Base-by-base conservation (phyloP, 768 basidiomycete genomes). In the Kwoniella newhampshirensis region DNA sequence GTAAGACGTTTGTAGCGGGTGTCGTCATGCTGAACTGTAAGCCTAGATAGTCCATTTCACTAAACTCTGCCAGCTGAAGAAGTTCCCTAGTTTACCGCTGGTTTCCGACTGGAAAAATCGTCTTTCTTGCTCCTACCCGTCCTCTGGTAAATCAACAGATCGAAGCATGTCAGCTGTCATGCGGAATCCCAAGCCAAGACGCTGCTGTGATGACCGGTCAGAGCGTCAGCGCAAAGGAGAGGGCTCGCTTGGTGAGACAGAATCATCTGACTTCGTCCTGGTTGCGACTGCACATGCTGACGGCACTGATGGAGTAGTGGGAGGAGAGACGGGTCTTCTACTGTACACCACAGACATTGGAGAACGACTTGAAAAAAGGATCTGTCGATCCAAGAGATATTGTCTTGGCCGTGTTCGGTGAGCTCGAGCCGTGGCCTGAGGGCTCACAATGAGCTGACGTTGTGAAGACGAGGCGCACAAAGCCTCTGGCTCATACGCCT, bases 1-100 rank as follows among this genome's bases (percentile, higher is more conserved):
- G 96, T 15, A 99, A 99, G 78, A 99, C 96, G 0, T 98, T 99
- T 68, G 88, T 99, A 58, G 96, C 96, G 3, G 92, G 94, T 0
- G 91, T 90, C 2, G 83, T 99, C 20, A 97, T 99, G 94, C 78
- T 93, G 26, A 94, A 93, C 70, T 94, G 91, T 91, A 67, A 67
- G 82, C 70, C 37, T n/a, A n/a, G n/a, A n/a, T n/a, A n/a, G n/a
- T 17, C 26, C 6, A 27, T 17, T 40, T 26, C 46, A 48, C 40
- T 37, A 21, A 44, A 17, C 41, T 30, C 32, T 27, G 20, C 46
- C 12, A 36, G 17, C n/a, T 23, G 21, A 46, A 17, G 8, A 9
- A 41, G 37, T 50, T 13, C 23, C 11, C 21, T 37, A 75, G 74
- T 73, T 44, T 73, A 72, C 41, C 67, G 75, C 5, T 76, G 75